These are phyloP conservation scores for Xerocomellus chrysenteron DNA, from an alignment of 768 basidiomycete genomes.

Conservation along the genomic window DNA sequence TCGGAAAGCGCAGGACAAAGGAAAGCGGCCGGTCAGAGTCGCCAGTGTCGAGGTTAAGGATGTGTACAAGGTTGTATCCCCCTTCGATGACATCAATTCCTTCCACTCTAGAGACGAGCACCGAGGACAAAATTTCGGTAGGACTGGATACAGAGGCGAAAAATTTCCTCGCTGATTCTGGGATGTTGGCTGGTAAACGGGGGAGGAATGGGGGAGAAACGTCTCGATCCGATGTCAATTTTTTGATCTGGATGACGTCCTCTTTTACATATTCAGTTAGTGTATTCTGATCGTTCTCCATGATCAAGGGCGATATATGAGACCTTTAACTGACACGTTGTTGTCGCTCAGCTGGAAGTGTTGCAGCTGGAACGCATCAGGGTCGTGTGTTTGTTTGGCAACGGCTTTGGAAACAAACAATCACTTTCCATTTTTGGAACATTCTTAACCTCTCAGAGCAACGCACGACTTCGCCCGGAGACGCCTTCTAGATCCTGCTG, in stretches of 20 bases:
- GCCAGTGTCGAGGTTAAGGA: background rate
- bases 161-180: background rate
- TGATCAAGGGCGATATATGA: too few relatives aligned
- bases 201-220: too few relatives aligned
- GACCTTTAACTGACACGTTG: too few relatives aligned
- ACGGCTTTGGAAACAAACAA: slow-evolving; percentile 20
- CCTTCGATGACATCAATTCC: background rate
- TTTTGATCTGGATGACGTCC: too few relatives aligned
- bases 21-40: background rate
- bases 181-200: background rate
- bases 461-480: background rate
- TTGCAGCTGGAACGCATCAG: too few relatives aligned
- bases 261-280: too few relatives aligned
- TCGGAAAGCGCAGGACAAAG: background rate
- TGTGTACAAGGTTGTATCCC: background rate
- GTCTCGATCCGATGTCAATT: too few relatives aligned
- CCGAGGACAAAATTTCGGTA: background rate
- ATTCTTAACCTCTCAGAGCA: background rate
- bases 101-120: background rate
- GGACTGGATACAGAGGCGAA: background rate
- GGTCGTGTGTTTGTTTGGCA: slow-evolving; percentile 2
- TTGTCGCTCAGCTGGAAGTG: too few relatives aligned
- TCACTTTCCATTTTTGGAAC: slow-evolving; percentile 7
- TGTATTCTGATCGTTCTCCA: too few relatives aligned
- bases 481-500: background rate